phyloP scores from a whole-genome alignment of 371 early-diverging fungal species.

The Nosema muscidifuracis region DNA sequence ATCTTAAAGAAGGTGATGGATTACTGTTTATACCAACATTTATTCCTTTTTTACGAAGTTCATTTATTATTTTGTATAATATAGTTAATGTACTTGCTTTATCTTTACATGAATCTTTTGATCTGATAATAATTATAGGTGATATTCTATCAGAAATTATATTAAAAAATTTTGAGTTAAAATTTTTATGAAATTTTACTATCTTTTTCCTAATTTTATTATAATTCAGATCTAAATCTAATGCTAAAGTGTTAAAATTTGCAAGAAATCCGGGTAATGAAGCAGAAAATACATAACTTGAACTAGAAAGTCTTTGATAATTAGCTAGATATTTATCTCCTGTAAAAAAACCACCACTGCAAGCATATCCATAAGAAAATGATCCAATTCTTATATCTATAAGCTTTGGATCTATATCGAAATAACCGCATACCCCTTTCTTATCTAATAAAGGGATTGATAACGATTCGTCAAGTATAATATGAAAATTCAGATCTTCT shows the following conservation, averaged over 20 bases:
- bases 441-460: slow-evolving; percentile 80
- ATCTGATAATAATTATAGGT: slow-evolving; percentile 41
- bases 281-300: slow-evolving; percentile 91
- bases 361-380: slow-evolving; percentile 72
- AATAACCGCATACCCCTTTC: slow-evolving; percentile 19
- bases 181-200: slow-evolving; percentile 7
- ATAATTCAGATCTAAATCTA: slow-evolving; percentile 63
- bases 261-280: slow-evolving; percentile 90
- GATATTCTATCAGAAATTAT: slow-evolving; percentile 37
- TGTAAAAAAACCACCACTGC: slow-evolving; percentile 89
- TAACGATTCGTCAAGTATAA: slow-evolving; percentile 86
- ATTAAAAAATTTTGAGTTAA: slow-evolving; percentile 9
- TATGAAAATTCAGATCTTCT: slow-evolving; percentile 83
- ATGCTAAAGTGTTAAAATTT: slow-evolving; percentile 74
- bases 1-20: slow-evolving; percentile 33
- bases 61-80: background rate
- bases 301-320: slow-evolving; percentile 82
- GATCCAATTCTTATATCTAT: slow-evolving; percentile 87
- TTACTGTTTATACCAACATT: slow-evolving; percentile 33
- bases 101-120: background rate
- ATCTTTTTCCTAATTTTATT: background rate
- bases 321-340: slow-evolving; percentile 77
- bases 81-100: background rate
- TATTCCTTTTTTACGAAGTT: slow-evolving; percentile 1
- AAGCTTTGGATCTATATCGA: slow-evolving; percentile 64